Evolutionary conservation across 169 alveolate genomes (phyloP).

Genomic region (Neospora caninum): DNA sequence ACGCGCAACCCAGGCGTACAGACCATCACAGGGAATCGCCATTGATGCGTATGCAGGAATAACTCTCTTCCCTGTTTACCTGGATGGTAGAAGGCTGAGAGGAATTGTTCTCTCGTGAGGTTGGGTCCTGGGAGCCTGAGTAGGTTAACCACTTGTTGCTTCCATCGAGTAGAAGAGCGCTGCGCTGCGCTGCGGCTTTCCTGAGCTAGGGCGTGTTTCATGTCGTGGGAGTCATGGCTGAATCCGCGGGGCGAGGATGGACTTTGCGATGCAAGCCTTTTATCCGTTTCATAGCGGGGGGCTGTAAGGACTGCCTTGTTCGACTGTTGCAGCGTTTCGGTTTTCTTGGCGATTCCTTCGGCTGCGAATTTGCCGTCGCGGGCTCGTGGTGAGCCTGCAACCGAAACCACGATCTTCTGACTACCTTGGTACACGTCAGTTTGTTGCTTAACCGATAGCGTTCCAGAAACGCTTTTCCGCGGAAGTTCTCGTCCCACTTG

Average conservation of each 20-base stretch:
- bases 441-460: too few species aligned
- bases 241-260: neutral
- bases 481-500: too few species aligned
- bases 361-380: too few species aligned
- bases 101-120: neutral
- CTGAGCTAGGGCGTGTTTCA: neutral
- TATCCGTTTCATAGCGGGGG: neutral
- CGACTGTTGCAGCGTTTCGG: too few species aligned
- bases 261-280: neutral
- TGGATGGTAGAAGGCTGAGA: neutral
- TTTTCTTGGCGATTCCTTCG: too few species aligned
- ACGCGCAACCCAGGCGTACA: too few species aligned
- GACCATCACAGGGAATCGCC: too few species aligned
- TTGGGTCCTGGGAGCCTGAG: conserved; percentile 44
- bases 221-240: neutral
- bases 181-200: neutral
- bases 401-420: too few species aligned
- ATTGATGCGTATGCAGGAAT: too few species aligned
- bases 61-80: neutral
- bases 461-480: too few species aligned
- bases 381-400: too few species aligned
- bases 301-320: neutral
- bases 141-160: conserved; percentile 33
- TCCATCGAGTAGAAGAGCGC: neutral
- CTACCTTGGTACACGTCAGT: too few species aligned